Evolutionary conservation across 495 filamentous ascomycete genomes (phyloP), one percentile per base, ranked within the genome.

Genomic region (Amniculicola lignicola): DNA sequence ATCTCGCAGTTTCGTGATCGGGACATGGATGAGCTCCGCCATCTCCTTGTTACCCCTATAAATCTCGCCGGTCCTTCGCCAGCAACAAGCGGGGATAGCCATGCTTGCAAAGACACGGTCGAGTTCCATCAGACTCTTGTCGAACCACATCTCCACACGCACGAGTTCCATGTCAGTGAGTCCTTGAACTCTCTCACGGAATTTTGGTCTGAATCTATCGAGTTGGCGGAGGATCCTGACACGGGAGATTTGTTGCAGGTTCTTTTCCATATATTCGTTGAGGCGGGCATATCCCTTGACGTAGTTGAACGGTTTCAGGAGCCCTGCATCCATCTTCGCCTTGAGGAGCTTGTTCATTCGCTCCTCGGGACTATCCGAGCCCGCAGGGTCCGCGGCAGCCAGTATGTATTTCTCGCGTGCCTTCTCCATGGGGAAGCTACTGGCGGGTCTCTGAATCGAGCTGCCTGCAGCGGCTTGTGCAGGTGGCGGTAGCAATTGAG

Each of bases 41-140:
- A 99, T 97, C 69, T 97, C 93, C 63, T 92, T 95, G 68, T 99
- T 99, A 2, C 92, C 93, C 54, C 94, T 82, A 68, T 96, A 96
- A 39, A 99, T 97, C 71, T 97, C 93, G 14, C 93, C 93, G 0
- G 93, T 97, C 66, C 93, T 79, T 61, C 94, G 81, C 93, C 93
- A 99, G 67, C 91, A 94, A 70, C 93, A 99, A 28, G 93, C 93
- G 2, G 93, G 93, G 54, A 97, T 91, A 19, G 93, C 92, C 93
- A 99, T 97, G 70, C 89, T 94, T 11, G 93, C 94, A 72, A 99
- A 99, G 9, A 99, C 89, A 33, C 93, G 88, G 68, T 99, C 93
- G 62, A 96, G 96, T 66, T 96, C 93, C 83, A 97, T 89, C 54
- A 99, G 73, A 40, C 83, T 90, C 47, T 84, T 81, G 67, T 99